phyloP scores from a whole-genome alignment of 2,329 filamentous ascomycete genomes.

The Penicillium sp. region DNA sequence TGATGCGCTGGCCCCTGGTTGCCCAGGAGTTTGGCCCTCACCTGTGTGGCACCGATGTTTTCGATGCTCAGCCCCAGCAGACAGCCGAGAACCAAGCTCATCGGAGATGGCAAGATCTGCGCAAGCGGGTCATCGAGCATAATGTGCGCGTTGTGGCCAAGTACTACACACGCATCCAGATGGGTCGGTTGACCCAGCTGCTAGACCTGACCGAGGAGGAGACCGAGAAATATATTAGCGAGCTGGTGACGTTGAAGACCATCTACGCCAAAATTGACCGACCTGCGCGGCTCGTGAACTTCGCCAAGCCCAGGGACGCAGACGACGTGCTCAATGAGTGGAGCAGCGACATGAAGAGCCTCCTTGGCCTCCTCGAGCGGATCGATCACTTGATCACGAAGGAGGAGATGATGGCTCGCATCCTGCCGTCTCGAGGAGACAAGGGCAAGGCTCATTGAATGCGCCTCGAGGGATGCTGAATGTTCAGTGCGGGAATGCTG shows the following conservation, averaged over 20 bases:
- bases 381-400: constrained; percentile 99
- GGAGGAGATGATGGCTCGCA: constrained; percentile 99
- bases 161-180: constrained; percentile 96
- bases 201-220: constrained; percentile 90
- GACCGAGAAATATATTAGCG: constrained; percentile 98
- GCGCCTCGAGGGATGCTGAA: neutral
- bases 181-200: constrained; percentile 81
- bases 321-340: constrained; percentile 98
- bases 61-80: constrained; percentile 59
- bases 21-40: constrained; percentile 82
- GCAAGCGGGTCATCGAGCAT: constrained; percentile 98
- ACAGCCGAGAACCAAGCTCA: constrained; percentile 72
- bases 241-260: constrained; percentile 94
- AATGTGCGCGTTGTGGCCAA: constrained; percentile 96
- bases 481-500: constrained; percentile 13
- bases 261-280: constrained; percentile 97
- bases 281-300: constrained; percentile 84
- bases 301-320: constrained; percentile 88
- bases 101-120: constrained; percentile 85
- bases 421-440: constrained; percentile 57
- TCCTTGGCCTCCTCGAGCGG: constrained; percentile 76
- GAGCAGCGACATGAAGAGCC: constrained; percentile 95
- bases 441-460: constrained; percentile 36
- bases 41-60: constrained; percentile 83
- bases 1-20: constrained; percentile 98